phyloP scores from a whole-genome alignment of 2,329 filamentous ascomycete species.

The Plenodomus tracheiphilus region DNA sequence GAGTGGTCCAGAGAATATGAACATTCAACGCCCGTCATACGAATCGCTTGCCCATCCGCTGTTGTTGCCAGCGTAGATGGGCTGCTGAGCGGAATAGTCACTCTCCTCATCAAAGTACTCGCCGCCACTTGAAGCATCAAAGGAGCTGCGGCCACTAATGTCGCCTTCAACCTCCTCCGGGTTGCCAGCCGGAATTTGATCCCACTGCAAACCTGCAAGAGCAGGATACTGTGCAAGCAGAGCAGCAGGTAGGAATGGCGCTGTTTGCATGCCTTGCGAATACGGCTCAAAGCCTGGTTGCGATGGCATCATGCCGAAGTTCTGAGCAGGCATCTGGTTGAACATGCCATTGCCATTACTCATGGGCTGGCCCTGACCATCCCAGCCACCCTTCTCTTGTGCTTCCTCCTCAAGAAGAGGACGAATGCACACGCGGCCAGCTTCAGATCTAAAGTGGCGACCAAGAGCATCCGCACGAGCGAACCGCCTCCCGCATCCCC shows the following conservation, averaged over 20 bases:
- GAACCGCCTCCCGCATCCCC: slow-evolving; percentile 93
- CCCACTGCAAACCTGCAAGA: slow-evolving; percentile 88
- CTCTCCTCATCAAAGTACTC: slow-evolving; percentile 74
- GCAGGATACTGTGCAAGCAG: slow-evolving; percentile 91
- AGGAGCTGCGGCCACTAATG: slow-evolving; percentile 76
- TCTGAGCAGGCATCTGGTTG: slow-evolving; percentile 32
- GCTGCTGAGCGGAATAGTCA: slow-evolving; percentile 48
- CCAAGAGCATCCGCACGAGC: slow-evolving; percentile 94
- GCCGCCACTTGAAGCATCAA: slow-evolving; percentile 69
- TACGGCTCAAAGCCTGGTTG: slow-evolving; percentile 41
- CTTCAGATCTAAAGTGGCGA: slow-evolving; percentile 92
- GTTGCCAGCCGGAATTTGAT: slow-evolving; percentile 66
- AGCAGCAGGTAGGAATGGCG: slow-evolving; percentile 73
- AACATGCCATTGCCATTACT: slow-evolving; percentile 50
- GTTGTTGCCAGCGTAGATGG: slow-evolving; percentile 32
- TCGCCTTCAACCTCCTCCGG: slow-evolving; percentile 60
- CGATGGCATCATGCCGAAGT: slow-evolving; percentile 35
- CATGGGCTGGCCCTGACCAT: slow-evolving; percentile 61
- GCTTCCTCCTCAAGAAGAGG: slow-evolving; percentile 96
- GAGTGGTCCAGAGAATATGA: background rate
- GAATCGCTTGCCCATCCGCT: slow-evolving; percentile 44
- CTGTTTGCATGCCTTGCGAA: slow-evolving; percentile 23
- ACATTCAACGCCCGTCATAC: slow-evolving; percentile 12
- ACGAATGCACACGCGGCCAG: slow-evolving; percentile 93
- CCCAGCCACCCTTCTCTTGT: slow-evolving; percentile 71